A percentile compares a stretch with the other conserved stretches of the same genome.
These are phyloP conservation scores for Barnettozyma californica DNA, from an alignment of 805 yeast species.

Conservation along the genomic window DNA sequence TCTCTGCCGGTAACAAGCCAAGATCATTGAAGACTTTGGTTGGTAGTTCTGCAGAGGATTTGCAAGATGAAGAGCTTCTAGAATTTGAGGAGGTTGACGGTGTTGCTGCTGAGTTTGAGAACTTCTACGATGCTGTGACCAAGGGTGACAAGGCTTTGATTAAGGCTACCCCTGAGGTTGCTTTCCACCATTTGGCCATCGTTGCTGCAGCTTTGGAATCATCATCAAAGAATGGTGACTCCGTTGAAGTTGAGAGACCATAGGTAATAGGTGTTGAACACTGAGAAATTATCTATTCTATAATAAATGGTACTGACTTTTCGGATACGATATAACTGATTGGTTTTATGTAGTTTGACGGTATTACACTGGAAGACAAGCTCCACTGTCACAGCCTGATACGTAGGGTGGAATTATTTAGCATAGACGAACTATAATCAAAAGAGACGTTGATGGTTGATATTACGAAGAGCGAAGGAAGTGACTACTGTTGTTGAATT, in stretches of 20 bases:
- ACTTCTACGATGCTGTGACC: conserved; percentile 54
- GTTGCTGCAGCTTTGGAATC: conserved; percentile 82
- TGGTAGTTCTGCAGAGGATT: conserved; percentile 23
- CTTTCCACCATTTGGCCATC: conserved; percentile 90
- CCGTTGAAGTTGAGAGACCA: conserved; percentile 39
- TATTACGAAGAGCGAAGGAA: too few species aligned
- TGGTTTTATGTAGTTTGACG: too few species aligned
- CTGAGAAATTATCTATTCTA: too few species aligned
- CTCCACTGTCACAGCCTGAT: too few species aligned
- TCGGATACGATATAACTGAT: too few species aligned
- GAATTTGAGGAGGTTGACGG: conserved; percentile 45
- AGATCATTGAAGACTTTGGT: conserved; percentile 31
- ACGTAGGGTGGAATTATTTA: too few species aligned
- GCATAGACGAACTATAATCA: too few species aligned
- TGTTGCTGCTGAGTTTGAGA: conserved; percentile 46
- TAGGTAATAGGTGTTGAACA: background rate
- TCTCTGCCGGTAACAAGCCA: conserved; percentile 40
- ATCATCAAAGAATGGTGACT: conserved; percentile 46
- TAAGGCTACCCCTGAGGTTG: conserved; percentile 61
- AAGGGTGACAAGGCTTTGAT: conserved; percentile 55
- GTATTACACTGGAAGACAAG: too few species aligned
- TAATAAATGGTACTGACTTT: background rate
- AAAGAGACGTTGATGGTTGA: too few species aligned
- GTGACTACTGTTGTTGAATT: too few species aligned
- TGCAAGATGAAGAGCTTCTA: conserved; percentile 20